These are phyloP conservation scores for Rhizophagus sp. DNA, from an alignment of 192 early-diverging fungal species.

Conservation along the genomic window DNA sequence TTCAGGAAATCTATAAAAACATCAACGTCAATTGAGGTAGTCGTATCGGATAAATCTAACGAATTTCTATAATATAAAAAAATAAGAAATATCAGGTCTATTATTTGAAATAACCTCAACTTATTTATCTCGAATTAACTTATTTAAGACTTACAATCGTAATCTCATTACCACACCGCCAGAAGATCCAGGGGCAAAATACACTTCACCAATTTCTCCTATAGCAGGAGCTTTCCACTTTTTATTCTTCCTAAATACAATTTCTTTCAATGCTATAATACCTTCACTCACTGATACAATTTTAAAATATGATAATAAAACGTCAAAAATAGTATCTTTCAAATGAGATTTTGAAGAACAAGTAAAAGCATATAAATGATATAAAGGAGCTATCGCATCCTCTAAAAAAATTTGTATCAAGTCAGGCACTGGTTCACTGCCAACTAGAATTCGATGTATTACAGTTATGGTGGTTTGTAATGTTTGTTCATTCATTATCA, in stretches of 20 bases:
- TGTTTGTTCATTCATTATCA: constrained; percentile 44
- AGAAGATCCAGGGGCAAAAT: constrained; percentile 53
- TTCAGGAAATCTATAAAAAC: constrained; percentile 69
- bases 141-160: constrained; percentile 38
- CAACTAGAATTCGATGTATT: constrained; percentile 57
- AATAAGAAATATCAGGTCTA: background rate
- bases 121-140: too few relatives aligned
- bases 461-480: constrained; percentile 46
- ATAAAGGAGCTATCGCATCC: constrained; percentile 52
- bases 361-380: constrained; percentile 59
- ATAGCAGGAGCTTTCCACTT: constrained; percentile 35
- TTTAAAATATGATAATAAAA: constrained; percentile 51
- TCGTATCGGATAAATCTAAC: constrained; percentile 30
- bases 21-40: constrained; percentile 57
- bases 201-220: constrained; percentile 46
- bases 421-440: constrained; percentile 58
- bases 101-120: too few relatives aligned
- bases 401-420: constrained; percentile 58
- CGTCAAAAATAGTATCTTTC: constrained; percentile 47
- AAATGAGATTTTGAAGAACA: constrained; percentile 40
- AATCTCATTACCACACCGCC: constrained; percentile 54
- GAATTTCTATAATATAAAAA: constrained; percentile 10
- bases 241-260: constrained; percentile 47
- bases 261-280: constrained; percentile 41
- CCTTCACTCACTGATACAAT: constrained; percentile 42